Evolutionary conservation across 371 early-diverging fungal genomes (phyloP), one percentile per base, ranked within the genome.

Genomic region (Capillidium heterosporum): DNA sequence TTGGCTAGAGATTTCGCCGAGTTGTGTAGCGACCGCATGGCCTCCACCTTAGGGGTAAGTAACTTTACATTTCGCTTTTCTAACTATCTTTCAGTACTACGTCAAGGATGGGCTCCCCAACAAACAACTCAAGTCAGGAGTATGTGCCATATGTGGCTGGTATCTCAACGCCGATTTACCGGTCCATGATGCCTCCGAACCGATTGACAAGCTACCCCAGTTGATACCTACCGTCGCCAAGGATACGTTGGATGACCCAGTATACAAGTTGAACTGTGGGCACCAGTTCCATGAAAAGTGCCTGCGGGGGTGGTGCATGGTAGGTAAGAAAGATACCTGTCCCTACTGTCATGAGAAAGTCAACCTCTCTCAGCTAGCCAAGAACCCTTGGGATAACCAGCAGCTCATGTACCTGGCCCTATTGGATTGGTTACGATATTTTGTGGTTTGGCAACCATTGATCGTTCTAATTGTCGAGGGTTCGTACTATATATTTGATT

Each of bases 261-360:
- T 82, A 23, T 81, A 83, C 63, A 75, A 76, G 58, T 60, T 87
- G 50, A 76, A 71, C 44, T 90, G 90, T 60, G 75, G 77, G 32
- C 90, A 90, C 60, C 76, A 77, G 32, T 87, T 84, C 63, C 97
- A 97, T 65, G 85, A 86, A 62, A 75, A 78, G 42, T 97, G 95
- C 68, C 90, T 95, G 56, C 82, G 90, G 58, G 95, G 93, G 40
- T 94, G 94, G 94, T 82, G 82, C 51, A 72, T 94, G 53, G 80
- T 97, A 55, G 93, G 92, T 40, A 94, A 94, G 63, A 93, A 91
- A 63, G 88, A 87, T 48, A 78, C 77, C 53, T 97, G 97, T 65
- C 94, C 94, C n/a, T 92, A 87, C 63, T 94, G 82, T 70, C 87
- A 85, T 61, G 91, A 90, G 65, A 86, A 85, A 59, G 89, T 90